A percentile compares a stretch with the other conserved stretches of the same genome.
Evolutionary conservation across 2,329 filamentous ascomycete genomes (phyloP).

Genomic region (Calonectria pteridis): DNA sequence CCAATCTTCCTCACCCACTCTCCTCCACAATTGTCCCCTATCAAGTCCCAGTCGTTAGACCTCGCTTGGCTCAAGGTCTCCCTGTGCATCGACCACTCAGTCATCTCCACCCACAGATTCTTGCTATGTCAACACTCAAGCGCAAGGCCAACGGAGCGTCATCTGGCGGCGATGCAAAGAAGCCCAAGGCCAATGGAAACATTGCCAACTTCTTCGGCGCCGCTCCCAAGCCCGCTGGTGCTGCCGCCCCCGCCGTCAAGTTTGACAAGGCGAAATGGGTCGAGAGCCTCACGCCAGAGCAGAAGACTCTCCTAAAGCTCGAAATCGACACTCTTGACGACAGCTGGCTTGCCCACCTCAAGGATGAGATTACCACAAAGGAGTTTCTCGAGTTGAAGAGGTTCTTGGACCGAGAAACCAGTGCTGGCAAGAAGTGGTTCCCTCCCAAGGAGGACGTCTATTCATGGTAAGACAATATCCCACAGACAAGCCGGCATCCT

Average conservation of each 20-base stretch:
- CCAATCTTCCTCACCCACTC: background rate
- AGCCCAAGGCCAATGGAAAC: conserved; percentile 78
- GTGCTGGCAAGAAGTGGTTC: conserved; percentile 82
- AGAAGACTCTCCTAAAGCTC: conserved; percentile 83
- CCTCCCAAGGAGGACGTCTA: conserved; percentile 92
- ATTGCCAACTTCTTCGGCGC: conserved; percentile 92
- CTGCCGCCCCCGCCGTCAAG: conserved; percentile 57
- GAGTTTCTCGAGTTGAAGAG: conserved; percentile 90
- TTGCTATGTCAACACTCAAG: conserved; percentile 70
- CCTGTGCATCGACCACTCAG: conserved; percentile 34
- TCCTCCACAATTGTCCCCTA: conserved; percentile 34
- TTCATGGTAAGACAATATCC: conserved; percentile 76
- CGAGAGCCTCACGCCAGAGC: conserved; percentile 81
- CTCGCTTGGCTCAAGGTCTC: conserved; percentile 33
- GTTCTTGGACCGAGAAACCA: conserved; percentile 85
- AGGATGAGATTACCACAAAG: conserved; percentile 83
- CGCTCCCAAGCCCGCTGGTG: conserved; percentile 64
- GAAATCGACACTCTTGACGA: conserved; percentile 94
- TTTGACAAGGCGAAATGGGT: conserved; percentile 96
- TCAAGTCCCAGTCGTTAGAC: conserved; percentile 21
- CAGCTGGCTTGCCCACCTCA: conserved; percentile 90
- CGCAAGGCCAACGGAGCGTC: conserved; percentile 70
- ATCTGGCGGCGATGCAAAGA: conserved; percentile 70
- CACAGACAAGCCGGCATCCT: background rate
- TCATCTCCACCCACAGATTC: conserved; percentile 34